phyloP scores from a whole-genome alignment of 768 basidiomycete species.

The Boletus fagicola region DNA sequence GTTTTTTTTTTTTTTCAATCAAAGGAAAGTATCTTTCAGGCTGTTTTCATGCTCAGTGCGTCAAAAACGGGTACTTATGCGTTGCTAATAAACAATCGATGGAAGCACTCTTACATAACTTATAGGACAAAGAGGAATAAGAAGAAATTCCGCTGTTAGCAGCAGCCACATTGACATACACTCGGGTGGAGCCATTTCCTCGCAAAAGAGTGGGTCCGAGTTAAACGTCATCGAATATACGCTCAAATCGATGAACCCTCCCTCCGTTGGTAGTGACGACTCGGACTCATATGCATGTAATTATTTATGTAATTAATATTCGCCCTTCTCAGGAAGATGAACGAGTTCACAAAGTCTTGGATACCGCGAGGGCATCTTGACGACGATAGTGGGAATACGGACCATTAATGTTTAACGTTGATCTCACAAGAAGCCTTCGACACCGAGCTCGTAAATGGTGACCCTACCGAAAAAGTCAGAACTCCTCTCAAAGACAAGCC shows the following conservation, averaged over 20 bases:
- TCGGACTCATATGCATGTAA: too few species aligned
- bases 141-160: too few species aligned
- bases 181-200: too few species aligned
- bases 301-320: neutral
- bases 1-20: neutral
- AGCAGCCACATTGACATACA: too few species aligned
- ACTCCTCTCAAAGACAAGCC: slow-evolving; percentile 73
- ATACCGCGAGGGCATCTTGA: neutral
- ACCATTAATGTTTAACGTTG: neutral
- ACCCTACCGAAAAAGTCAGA: slow-evolving; percentile 86
- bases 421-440: slow-evolving; percentile 27
- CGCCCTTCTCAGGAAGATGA: neutral
- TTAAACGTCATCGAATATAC: neutral
- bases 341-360: neutral
- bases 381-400: slow-evolving; percentile 2
- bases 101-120: too few species aligned
- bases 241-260: too few species aligned
- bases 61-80: too few species aligned
- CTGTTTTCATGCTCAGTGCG: neutral
- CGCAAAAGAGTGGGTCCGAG: too few species aligned
- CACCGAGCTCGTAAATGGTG: slow-evolving; percentile 62
- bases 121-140: too few species aligned
- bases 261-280: too few species aligned
- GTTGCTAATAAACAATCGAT: neutral
- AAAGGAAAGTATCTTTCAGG: neutral